Evolutionary conservation across 2,329 filamentous ascomycete species (phyloP), one percentile per base, ranked within the genome.

Genomic region (Alternaria gaisen): DNA sequence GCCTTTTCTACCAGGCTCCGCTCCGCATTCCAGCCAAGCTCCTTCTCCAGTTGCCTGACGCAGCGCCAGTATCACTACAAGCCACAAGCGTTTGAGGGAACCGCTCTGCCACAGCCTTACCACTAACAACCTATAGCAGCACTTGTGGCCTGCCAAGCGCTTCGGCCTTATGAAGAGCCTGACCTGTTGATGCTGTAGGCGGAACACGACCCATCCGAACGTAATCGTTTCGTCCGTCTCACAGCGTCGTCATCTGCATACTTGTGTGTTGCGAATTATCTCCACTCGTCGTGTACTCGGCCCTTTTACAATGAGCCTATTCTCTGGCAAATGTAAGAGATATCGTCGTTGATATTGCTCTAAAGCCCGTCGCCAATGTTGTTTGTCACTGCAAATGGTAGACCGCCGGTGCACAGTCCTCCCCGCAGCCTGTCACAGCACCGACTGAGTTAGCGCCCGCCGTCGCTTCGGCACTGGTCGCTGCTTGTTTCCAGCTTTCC

Each of bases 401-500:
- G 47, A 58, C 50, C 41, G 57, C 62, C 63, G 47, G 61, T 55
- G 72, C 75, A 76, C 71, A 71, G 75, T 68, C 68, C 73, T 60
- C 59, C 40, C 65, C 41, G 57, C 61, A 68, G 67, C 64, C 73
- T 71, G 73, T 70, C 71, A 73, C 63, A 55, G 56, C 61, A 58
- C 66, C 48, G 68, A 72, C 70, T 54, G 53, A 65, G 71, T 72
- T 77, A 77, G 75, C 75, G 75, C 74, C 75, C 75, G 75, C 71
- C 62, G 69, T 72, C 65, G 61, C 69, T 69, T 69, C 63, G 65
- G 63, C 56, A 58, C 70, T 67, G 64, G 71, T 68, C 61, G 69
- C 68, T 68, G 69, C 72, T 77, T 78, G 75, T 79, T 79, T 79
- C 68, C 69, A 64, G 67, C 71, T 66, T 65, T 72, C 71, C 62